A percentile compares a stretch with the other conserved stretches of the same genome.
Conservation (phyloP, 2,329 filamentous ascomycete genomes). For the Hortaea werneckii region DNA sequence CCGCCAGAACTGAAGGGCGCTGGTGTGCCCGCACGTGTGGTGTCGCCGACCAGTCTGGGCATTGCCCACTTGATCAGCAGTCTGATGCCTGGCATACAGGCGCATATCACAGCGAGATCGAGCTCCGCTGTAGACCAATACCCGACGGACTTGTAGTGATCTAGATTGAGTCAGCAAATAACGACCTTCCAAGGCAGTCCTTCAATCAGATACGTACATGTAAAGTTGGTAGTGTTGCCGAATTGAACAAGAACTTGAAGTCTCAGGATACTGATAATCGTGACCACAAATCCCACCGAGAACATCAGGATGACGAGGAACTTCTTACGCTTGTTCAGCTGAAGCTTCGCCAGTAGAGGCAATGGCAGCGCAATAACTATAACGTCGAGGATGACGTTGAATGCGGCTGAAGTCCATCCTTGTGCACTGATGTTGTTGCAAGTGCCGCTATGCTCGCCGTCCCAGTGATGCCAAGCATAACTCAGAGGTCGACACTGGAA, state of each 20-base stretch:
- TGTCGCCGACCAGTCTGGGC: constrained; percentile 5
- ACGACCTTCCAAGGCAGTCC: background rate
- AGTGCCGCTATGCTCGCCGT: constrained; percentile 3
- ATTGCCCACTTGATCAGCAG: constrained; percentile 1
- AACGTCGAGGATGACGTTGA: constrained; percentile 13
- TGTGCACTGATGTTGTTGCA: constrained; percentile 9
- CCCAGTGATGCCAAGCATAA: constrained; percentile 8
- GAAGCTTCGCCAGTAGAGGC: constrained; percentile 5
- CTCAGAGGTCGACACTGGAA: constrained; percentile 6
- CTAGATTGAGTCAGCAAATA: background rate
- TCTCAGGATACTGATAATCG: constrained; percentile 7
- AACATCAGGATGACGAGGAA: constrained; percentile 7
- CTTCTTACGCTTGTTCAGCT: constrained; percentile 8
- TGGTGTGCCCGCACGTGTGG: background rate
- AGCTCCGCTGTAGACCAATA: constrained; percentile 7
- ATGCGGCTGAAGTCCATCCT: constrained; percentile 6
- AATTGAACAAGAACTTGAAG: constrained; percentile 7
- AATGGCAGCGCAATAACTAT: constrained; percentile 13
- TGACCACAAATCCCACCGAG: constrained; percentile 6
- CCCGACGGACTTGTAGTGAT: constrained; percentile 3
- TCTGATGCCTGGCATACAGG: constrained; percentile 8
- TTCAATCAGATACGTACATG: background rate
- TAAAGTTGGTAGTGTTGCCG: constrained; percentile 6
- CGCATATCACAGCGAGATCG: constrained; percentile 7
- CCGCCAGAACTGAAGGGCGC: background rate